A percentile compares a stretch with the other conserved stretches of the same genome.
phyloP scores from a whole-genome alignment of 1,284 basidiomycete species.

The Sanguinoderma infundibulare region DNA sequence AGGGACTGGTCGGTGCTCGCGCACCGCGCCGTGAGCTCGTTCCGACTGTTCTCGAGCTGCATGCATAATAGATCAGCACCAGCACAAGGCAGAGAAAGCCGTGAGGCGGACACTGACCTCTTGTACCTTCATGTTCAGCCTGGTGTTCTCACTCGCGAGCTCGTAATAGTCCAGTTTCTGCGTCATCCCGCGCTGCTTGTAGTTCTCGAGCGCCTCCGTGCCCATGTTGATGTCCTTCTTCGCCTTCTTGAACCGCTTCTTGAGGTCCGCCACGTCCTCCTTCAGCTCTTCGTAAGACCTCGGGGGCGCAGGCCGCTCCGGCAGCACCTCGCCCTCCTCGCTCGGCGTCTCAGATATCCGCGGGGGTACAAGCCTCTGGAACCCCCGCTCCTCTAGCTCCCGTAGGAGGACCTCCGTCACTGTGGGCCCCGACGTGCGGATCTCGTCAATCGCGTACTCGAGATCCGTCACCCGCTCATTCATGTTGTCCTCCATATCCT shows the following conservation, averaged over 20 bases:
- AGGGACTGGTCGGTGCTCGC: constrained; percentile 7
- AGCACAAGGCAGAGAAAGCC: neutral
- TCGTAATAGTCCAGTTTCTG: constrained; percentile 14
- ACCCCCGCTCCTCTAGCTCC: constrained; percentile 9
- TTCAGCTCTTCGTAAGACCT: constrained; percentile 15
- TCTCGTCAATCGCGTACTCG: constrained; percentile 10
- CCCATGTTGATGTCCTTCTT: neutral
- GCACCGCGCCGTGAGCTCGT: neutral
- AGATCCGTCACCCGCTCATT: constrained; percentile 20
- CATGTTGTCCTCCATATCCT: neutral
- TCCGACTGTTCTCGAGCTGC: constrained; percentile 5
- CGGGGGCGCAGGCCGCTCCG: constrained; percentile 1
- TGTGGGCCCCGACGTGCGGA: constrained; percentile 1
- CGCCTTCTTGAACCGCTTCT: constrained; percentile 3
- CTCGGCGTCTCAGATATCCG: neutral
- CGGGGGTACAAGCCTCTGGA: neutral
- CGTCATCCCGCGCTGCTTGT: constrained; percentile 5
- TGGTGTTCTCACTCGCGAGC: constrained; percentile 12
- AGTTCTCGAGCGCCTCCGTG: constrained; percentile 7
- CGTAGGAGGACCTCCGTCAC: neutral
- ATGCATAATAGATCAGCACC: neutral
- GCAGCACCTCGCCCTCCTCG: constrained; percentile 20
- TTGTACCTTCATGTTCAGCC: constrained; percentile 3
- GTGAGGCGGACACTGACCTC: constrained; percentile 1
- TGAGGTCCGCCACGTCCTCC: constrained; percentile 12